Evolutionary conservation across 129 eudicot species (phyloP), one percentile per base, ranked within the genome.

Genomic region (Flaveria bidentis): DNA sequence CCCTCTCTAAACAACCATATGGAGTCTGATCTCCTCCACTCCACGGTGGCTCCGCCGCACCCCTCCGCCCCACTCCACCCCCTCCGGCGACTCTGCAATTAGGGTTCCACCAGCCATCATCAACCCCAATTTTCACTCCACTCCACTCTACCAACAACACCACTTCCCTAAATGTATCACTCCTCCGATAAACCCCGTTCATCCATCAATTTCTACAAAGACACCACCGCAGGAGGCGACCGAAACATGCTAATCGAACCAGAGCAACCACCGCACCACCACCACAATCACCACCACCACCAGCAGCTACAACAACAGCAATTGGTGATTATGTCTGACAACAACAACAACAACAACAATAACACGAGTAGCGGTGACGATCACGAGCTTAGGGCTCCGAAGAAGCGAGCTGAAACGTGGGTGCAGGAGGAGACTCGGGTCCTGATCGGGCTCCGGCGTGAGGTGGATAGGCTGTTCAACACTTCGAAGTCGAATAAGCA

Each of bases 321-420:
- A 22, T 80, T 58, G 10, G 63, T 81, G 78, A 77, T 85, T 62
- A 33, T 84, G 78, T 67, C 61, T 8, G 85, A 85, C 39, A 82
- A 69, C 44, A 74, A 28, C 68, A 81, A 0, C 80, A 69, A 6
- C 82, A 64, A 85, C 25, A 82, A 58, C 28, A 74, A 74, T 18
- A 81, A 71, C 39, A 82, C 71, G 10, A 85, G 84, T 33, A 73
- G 81, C 51, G 79, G 84, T 26, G 76, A 55, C 2, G 88, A 78
- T 74, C 83, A 61, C 78, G 88, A 85, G 45, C 57, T 79, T 14
- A 81, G 82, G 60, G 85, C 88, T 45, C 88, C 86, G 47, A 85
- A 85, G 74, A 85, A 81, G 57, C 60, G 88, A 36, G 88, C 88
- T 1, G 88, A 85, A 50, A 85, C 88, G 3, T 81, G 88, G 88